Percentiles rank a stretch among this genome's conserved stretches.
Conservation (phyloP, 306 rosid species). For the Glycine tomentella region DNA sequence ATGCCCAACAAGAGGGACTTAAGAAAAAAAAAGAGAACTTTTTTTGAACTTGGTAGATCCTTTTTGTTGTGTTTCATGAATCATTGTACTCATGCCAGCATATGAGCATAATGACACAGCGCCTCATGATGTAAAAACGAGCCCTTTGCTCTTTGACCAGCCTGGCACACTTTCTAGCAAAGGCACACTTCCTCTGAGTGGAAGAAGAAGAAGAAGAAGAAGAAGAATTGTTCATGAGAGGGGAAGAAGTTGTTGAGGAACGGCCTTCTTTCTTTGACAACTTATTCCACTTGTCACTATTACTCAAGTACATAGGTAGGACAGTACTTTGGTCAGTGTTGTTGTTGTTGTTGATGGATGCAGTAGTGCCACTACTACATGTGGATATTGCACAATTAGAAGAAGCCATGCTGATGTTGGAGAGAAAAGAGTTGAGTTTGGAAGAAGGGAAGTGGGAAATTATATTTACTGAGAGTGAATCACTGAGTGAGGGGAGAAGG, state of each 20-base stretch:
- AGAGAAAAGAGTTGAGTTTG: neutral
- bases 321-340: neutral
- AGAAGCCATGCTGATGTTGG: constrained; percentile 52
- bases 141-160: constrained; percentile 91
- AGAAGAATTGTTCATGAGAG: constrained; percentile 58
- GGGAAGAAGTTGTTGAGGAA: constrained; percentile 47
- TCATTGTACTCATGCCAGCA: constrained; percentile 90
- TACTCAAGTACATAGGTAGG: constrained; percentile 61
- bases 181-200: constrained; percentile 61
- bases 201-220: constrained; percentile 12
- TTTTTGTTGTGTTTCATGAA: constrained; percentile 48
- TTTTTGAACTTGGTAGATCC: constrained; percentile 5
- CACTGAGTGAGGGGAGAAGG: constrained; percentile 28
- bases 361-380: neutral
- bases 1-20: neutral
- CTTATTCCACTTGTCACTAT: constrained; percentile 71
- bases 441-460: neutral
- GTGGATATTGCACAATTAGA: constrained; percentile 40
- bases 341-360: neutral
- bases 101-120: constrained; percentile 87
- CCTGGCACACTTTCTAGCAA: constrained; percentile 78
- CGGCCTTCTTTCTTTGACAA: constrained; percentile 73
- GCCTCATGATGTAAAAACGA: constrained; percentile 88
- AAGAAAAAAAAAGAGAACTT: neutral
- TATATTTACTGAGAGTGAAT: constrained; percentile 36